These are phyloP conservation scores for Penicillium crystallinum DNA, from an alignment of 495 filamentous ascomycete species.

Conservation along the genomic window DNA sequence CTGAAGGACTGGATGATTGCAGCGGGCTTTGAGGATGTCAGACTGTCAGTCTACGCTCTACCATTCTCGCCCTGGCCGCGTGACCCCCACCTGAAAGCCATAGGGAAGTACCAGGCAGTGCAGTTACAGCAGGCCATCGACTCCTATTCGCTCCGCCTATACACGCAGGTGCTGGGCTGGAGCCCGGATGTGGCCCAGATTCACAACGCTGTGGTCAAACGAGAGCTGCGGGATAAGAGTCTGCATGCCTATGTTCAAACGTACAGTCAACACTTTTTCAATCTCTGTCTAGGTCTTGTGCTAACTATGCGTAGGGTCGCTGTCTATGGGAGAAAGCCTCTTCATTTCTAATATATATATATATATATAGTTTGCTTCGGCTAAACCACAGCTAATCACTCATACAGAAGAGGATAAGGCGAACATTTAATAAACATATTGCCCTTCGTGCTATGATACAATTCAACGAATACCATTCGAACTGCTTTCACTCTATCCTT, in stretches of 20 bases:
- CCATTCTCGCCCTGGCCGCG: constrained; percentile 63
- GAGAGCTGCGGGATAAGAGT: constrained; percentile 22
- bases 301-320: constrained; percentile 17
- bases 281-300: not conserved
- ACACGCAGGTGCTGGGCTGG: constrained; percentile 51
- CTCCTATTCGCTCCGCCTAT: constrained; percentile 48
- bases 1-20: constrained; percentile 28
- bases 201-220: constrained; percentile 19
- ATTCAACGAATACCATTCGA: no score
- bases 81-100: constrained; percentile 58
- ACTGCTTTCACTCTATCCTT: no score
- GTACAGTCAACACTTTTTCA: constrained; percentile 1
- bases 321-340: constrained; percentile 18
- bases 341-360: not conserved
- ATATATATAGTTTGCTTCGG: not conserved
- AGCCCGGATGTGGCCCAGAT: constrained; percentile 14
- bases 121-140: constrained; percentile 55
- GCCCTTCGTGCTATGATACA: no score
- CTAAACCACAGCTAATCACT: not conserved
- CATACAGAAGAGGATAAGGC: no score
- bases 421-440: no score
- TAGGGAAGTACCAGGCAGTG: constrained; percentile 56
- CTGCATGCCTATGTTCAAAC: constrained; percentile 27
- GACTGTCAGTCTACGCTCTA: constrained; percentile 50
- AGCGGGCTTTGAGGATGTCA: constrained; percentile 56